Percentiles rank a stretch among this genome's conserved stretches.
Evolutionary conservation across 805 yeast species (phyloP).

Genomic region (Nakazawaea anatomiae): DNA sequence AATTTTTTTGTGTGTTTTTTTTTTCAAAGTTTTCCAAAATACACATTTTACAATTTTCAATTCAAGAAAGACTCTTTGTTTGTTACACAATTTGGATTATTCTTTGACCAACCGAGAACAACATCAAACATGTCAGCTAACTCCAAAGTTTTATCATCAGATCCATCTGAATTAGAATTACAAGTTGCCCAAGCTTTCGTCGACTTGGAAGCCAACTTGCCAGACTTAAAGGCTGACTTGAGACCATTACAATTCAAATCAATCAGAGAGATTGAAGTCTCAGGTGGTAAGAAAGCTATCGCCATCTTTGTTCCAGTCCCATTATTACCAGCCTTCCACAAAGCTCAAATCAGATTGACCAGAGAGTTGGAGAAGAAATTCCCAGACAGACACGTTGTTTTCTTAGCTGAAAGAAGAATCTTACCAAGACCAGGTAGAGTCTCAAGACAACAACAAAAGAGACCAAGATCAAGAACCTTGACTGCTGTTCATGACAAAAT

Average conservation of each 20-base stretch:
- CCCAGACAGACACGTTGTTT: slow-evolving; percentile 99
- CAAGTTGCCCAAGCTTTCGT: slow-evolving; percentile 98
- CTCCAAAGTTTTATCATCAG: slow-evolving; percentile 88
- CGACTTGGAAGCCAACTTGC: slow-evolving; percentile 90
- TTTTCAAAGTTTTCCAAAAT: not conserved
- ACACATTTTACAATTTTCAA: slow-evolving; percentile 1
- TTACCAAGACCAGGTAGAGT: slow-evolving; percentile 98
- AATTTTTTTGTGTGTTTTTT: not conserved
- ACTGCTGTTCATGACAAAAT: slow-evolving; percentile 98
- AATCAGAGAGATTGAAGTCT: slow-evolving; percentile 95
- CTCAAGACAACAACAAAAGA: slow-evolving; percentile 92
- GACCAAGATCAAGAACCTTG: slow-evolving; percentile 99
- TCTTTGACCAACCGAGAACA: no score
- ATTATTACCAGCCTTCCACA: slow-evolving; percentile 87
- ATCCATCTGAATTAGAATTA: slow-evolving; percentile 98
- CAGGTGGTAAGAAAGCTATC: slow-evolving; percentile 98
- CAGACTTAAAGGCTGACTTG: slow-evolving; percentile 96
- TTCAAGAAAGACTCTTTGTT: not conserved
- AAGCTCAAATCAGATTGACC: slow-evolving; percentile 94
- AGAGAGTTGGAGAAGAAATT: slow-evolving; percentile 99
- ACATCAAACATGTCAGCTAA: slow-evolving; percentile 81
- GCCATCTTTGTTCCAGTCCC: slow-evolving; percentile 98
- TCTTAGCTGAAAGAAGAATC: slow-evolving; percentile 99
- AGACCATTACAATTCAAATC: slow-evolving; percentile 98
- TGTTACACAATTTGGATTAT: not conserved